These are phyloP conservation scores for Yamadazyma takamatsuzukensis DNA, from an alignment of 805 yeast genomes.

Conservation along the genomic window DNA sequence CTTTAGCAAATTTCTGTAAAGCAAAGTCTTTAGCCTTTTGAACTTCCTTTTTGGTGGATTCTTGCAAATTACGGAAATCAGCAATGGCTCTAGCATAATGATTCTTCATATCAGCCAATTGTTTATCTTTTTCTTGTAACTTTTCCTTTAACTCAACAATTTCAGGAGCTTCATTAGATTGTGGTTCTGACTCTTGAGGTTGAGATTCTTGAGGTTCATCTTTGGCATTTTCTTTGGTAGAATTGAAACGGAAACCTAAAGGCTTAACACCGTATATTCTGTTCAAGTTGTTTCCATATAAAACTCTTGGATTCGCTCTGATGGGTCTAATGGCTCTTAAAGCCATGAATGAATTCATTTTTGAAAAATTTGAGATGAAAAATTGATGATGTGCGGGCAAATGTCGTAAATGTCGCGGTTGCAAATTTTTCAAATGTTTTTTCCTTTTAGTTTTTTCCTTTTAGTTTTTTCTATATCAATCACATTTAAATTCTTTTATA, in stretches of 20 bases:
- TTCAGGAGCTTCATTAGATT: conserved; percentile 18
- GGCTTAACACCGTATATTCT: background rate
- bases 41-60: conserved; percentile 80
- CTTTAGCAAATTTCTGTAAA: conserved; percentile 86
- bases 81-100: conserved; percentile 80
- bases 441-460: no score
- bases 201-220: conserved; percentile 6
- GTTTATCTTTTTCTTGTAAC: conserved; percentile 61
- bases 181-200: conserved; percentile 3
- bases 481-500: no score
- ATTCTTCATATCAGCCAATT: conserved; percentile 78
- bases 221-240: conserved; percentile 13
- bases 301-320: background rate
- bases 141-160: conserved; percentile 45
- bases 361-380: no score
- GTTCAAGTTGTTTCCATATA: background rate
- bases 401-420: conserved; percentile 1
- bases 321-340: background rate
- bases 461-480: no score
- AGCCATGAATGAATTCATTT: no score
- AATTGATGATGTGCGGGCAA: background rate
- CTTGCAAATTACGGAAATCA: conserved; percentile 90
- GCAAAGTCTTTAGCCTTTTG: conserved; percentile 89
- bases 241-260: conserved; percentile 14
- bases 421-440: no score